phyloP scores from a whole-genome alignment of 2,329 filamentous ascomycete species.

The Dendryphion nanum region DNA sequence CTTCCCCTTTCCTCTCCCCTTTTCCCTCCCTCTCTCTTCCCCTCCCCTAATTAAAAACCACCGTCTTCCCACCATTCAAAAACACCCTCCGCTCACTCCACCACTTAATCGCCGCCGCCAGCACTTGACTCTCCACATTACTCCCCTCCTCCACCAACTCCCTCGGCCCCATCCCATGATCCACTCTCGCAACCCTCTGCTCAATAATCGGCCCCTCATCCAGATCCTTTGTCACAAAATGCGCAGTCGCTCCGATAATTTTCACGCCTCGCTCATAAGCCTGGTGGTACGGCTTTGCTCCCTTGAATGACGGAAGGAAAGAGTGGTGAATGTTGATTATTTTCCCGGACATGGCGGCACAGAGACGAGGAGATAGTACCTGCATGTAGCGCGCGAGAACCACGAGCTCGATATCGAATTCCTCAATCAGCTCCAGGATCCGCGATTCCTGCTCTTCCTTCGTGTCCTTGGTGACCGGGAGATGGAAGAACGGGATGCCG shows the following conservation, averaged over 20 bases:
- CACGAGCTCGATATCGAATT: conserved; percentile 72
- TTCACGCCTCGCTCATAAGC: conserved; percentile 84
- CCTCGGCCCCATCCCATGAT: conserved; percentile 74
- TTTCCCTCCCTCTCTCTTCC: too few species aligned
- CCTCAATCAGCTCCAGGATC: conserved; percentile 67
- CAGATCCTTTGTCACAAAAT: conserved; percentile 81
- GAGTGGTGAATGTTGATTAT: conserved; percentile 94
- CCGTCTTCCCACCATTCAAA: conserved; percentile 75
- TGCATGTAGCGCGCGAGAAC: conserved; percentile 88
- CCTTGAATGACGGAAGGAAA: conserved; percentile 85
- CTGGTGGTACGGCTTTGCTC: conserved; percentile 85
- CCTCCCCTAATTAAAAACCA: conserved; percentile 62
- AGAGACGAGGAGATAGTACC: conserved; percentile 72
- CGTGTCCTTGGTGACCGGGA: conserved; percentile 76
- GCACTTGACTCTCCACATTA: conserved; percentile 79
- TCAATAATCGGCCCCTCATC: conserved; percentile 89
- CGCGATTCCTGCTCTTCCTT: conserved; percentile 70
- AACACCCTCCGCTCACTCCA: conserved; percentile 76
- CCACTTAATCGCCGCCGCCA: conserved; percentile 81
- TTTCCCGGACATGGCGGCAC: conserved; percentile 74
- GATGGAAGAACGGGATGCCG: conserved; percentile 75
- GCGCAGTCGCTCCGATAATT: conserved; percentile 82
- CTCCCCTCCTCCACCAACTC: conserved; percentile 76
- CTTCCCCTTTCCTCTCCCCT: too few species aligned
- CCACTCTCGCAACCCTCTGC: conserved; percentile 74